Base-by-base conservation (phyloP, 495 filamentous ascomycete species). In the Penicillium steckii region DNA sequence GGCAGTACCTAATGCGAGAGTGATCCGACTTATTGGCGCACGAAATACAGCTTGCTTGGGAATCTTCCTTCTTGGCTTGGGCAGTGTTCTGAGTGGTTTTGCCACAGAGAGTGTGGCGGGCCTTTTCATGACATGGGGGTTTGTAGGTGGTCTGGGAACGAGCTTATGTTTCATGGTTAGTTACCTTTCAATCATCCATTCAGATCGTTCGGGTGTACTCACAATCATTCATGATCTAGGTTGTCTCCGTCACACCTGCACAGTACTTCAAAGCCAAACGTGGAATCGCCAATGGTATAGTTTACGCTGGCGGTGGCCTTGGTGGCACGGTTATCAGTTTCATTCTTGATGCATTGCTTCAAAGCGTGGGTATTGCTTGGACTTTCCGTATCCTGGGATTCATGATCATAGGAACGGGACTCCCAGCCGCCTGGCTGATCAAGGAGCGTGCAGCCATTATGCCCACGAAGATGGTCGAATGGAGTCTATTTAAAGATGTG, bases 371-470 rank as follows among this genome's bases (percentile, higher is more conserved):
- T 5, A 69, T 70, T 2, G 72, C 74, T 0, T 84, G 81, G 80
- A 77, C 77, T 4, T 82, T 81, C 48, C 74, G 80, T 4, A 71
- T 77, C 19, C 61, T 82, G 2, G 80, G 77, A 9, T 55, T 79
- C 26, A 47, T 79, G 4, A 78, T 70, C 8, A 60, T 74, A 35
- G 66, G 45, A 8, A 78, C 72, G n/a, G 81, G 80, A 0, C 41
- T 85, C 0, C 81, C 82, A 8, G 82, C 81, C 0, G 82, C 82
- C 0, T 82, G 67, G 48, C 50, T 85, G 4, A 72, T 85, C 55
- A 80, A 80, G 60, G 79, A 84, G 53, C 72, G 81, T 3, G 64
- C 64, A 3, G 71, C 75, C 0, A 66, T 79, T n/a, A 71, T 62
- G 4, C 68, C 54, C 8, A 53, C 65, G 1, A 66, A 69, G 0